Conservation (phyloP, 176 grass and related monocot genomes). For the Paspalum notatum region DNA sequence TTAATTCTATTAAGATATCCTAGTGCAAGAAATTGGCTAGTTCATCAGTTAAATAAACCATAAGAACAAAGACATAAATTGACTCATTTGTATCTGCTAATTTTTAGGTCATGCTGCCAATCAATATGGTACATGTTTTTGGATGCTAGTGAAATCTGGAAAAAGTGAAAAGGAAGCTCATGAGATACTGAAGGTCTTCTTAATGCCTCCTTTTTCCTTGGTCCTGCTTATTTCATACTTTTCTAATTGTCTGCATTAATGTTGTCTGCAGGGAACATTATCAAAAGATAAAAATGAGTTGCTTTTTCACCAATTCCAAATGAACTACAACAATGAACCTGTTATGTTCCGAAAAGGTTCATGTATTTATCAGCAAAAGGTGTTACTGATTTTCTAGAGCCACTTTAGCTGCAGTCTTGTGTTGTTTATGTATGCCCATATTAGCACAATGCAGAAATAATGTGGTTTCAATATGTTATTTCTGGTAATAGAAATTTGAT, state of each 20-base stretch:
- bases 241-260: neutral
- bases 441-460: neutral
- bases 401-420: constrained; percentile 10
- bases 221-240: constrained; percentile 38
- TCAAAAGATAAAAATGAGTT: constrained; percentile 92
- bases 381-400: constrained; percentile 10
- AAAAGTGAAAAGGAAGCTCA: constrained; percentile 73
- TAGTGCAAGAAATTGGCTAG: constrained; percentile 18
- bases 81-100: constrained; percentile 10
- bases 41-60: neutral
- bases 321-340: constrained; percentile 80
- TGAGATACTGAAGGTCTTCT: constrained; percentile 67
- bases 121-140: constrained; percentile 88
- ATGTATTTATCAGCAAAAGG: constrained; percentile 55
- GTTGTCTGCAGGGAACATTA: constrained; percentile 65
- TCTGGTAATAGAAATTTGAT: no score
- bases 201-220: neutral
- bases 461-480: neutral
- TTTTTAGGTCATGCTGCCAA: constrained; percentile 77
- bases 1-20: neutral
- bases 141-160: constrained; percentile 90
- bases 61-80: constrained; percentile 8
- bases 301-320: constrained; percentile 82
- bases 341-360: constrained; percentile 82
- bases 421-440: neutral